Evolutionary conservation across 441 rosid genomes (phyloP), one percentile per base, ranked within the genome.

Genomic region (Jatropha multifida): DNA sequence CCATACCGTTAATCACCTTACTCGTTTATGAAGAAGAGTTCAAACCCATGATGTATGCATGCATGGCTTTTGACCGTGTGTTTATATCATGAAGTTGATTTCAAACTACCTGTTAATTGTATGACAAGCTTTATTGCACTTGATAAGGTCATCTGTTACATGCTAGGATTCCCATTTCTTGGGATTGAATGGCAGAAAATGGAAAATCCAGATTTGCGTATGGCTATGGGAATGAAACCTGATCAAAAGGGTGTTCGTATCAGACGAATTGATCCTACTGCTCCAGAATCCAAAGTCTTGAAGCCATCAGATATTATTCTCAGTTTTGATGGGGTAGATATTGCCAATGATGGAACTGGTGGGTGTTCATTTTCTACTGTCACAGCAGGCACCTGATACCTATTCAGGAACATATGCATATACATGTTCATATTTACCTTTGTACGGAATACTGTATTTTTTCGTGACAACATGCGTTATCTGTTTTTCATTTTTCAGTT

Each of bases 291-390:
- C 40, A 79, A 90, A 69, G 89, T 92, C 76, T 73, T 93, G 86
- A 90, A 89, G 88, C 90, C 96, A 42, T 95, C 97, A 0, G 99
- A 95, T 79, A 72, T 90, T 77, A 88, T 95, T 78, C 91, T 95
- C 32, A 83, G 97, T 82, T 95, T 95, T 76, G 97, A 93, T 61
- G 90, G 93, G 65, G 89, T 92, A 48, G 83, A 92, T 74, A 91
- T 95, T 78, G 97, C 99, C 54, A 95, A 95, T 78, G 99, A 93
- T 84, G 99, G 99, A 85, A 95, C 99, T 68, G 91, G 99, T 90
- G 81, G 79, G 74, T 65, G 13, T 72, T 52, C 17, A 37, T 78
- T 38, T 73, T 44, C 69, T 37, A 41, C 20, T 60, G 68, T 48
- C 11, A 12, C 13, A 52, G 46, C 37, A 52, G 69, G 17, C 20